phyloP scores from a whole-genome alignment of 345 rosid genomes.

The Physaria fendleri region DNA sequence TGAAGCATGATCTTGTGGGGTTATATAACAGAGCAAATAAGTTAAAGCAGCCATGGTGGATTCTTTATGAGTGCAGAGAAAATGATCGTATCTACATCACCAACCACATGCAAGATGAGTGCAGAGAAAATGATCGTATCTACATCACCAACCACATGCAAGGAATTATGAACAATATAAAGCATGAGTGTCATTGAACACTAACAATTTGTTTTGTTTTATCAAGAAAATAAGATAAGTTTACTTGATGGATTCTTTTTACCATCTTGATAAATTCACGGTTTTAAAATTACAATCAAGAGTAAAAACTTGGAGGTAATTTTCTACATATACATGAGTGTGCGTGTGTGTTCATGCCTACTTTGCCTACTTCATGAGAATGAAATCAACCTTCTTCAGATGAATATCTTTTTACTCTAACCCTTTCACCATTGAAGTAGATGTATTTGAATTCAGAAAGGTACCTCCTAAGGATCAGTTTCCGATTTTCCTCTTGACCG shows the following conservation, averaged over 20 bases:
- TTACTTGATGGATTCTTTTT: neutral
- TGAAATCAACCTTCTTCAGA: conserved; percentile 31
- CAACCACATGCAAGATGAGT: conserved; percentile 31
- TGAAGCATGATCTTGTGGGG: conserved; percentile 23
- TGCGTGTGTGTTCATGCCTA: conserved; percentile 2
- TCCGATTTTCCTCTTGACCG: conserved; percentile 55
- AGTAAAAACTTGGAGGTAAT: conserved; percentile 1
- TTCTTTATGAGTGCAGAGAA: conserved; percentile 1
- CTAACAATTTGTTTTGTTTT: conserved; percentile 3
- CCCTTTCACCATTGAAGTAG: conserved; percentile 78
- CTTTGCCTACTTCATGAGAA: no score
- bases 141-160: conserved; percentile 27
- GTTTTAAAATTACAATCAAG: neutral
- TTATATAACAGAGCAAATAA: conserved; percentile 5
- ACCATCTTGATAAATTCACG: conserved; percentile 3
- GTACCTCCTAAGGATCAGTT: conserved; percentile 54
- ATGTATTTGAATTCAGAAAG: conserved; percentile 60
- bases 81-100: neutral
- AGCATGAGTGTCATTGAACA: conserved; percentile 9
- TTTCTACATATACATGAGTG: conserved; percentile 1
- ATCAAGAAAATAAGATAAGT: neutral
- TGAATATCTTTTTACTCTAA: conserved; percentile 51
- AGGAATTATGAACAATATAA: conserved; percentile 14
- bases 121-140: neutral
- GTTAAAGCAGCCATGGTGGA: conserved; percentile 21